These are phyloP conservation scores for Tetradesmus obliquus DNA, from an alignment of 139 green algal species.

Conservation along the genomic window DNA sequence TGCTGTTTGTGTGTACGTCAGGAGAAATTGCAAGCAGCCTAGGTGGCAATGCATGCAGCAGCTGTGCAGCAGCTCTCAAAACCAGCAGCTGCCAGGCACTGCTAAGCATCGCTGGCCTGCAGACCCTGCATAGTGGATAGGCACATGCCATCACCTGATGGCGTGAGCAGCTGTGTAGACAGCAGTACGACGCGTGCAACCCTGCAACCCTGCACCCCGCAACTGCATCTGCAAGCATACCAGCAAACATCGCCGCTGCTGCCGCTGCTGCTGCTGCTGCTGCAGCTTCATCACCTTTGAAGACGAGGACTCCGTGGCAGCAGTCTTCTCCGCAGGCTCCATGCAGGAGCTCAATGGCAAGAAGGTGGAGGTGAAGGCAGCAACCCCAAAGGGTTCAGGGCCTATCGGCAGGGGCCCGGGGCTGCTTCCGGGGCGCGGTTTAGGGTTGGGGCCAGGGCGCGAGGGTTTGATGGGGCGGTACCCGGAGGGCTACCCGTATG, in stretches of 20 bases:
- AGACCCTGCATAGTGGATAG: no score
- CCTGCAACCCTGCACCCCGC: not conserved
- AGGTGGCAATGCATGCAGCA: no score
- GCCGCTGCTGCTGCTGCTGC: not conserved
- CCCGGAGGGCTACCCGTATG: not conserved
- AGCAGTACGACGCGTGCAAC: no score
- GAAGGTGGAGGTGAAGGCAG: slow-evolving; percentile 84
- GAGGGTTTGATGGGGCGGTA: not conserved
- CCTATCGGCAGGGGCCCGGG: slow-evolving; percentile 37
- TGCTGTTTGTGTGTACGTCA: no score
- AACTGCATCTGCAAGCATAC: not conserved
- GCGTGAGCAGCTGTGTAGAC: no score
- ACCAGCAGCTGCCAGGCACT: no score
- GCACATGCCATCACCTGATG: no score
- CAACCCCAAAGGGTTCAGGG: slow-evolving; percentile 83
- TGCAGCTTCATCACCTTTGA: slow-evolving; percentile 90
- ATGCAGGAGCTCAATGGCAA: slow-evolving; percentile 86
- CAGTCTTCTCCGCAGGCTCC: slow-evolving; percentile 70
- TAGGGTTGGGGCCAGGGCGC: not conserved
- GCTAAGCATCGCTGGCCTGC: no score
- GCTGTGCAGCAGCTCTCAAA: no score
- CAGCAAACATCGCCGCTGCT: not conserved
- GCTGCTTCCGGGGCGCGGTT: not conserved
- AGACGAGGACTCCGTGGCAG: slow-evolving; percentile 73
- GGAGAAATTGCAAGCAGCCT: no score